Evolutionary conservation across 306 rosid genomes (phyloP).

Genomic region (Ziziphus jujuba): DNA sequence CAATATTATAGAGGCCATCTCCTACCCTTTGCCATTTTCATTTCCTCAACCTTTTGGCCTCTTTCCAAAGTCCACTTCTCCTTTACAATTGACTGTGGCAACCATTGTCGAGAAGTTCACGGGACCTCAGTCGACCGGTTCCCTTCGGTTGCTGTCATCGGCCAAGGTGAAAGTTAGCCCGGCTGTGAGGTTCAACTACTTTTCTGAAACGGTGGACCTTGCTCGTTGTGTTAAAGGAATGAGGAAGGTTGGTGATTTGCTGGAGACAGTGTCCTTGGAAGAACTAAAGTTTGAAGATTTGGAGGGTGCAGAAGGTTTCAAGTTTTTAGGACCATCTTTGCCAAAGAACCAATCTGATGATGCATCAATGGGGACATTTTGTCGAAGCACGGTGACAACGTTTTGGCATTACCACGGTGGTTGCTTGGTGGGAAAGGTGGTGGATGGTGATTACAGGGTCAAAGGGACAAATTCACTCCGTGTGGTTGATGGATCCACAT

Average conservation of each 20-base stretch:
- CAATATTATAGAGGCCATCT: too few relatives aligned
- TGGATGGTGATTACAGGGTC: too few relatives aligned
- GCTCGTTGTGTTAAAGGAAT: constrained; percentile 13
- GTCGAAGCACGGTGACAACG: too few relatives aligned
- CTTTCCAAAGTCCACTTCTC: too few relatives aligned
- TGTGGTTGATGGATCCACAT: too few relatives aligned
- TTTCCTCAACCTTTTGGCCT: neutral
- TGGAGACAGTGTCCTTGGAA: neutral
- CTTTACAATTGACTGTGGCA: neutral
- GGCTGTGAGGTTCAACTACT: constrained; percentile 11
- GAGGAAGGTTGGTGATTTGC: constrained; percentile 16
- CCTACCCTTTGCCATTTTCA: neutral
- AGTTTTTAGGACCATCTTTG: constrained; percentile 8
- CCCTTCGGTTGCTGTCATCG: neutral
- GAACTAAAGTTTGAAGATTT: neutral
- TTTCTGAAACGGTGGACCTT: constrained; percentile 1
- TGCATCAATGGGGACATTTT: too few relatives aligned
- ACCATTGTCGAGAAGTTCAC: neutral
- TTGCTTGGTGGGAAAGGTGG: too few relatives aligned
- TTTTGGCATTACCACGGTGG: too few relatives aligned
- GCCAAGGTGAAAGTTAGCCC: neutral
- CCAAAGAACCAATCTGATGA: too few relatives aligned
- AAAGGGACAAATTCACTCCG: too few relatives aligned
- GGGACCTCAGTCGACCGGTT: neutral
- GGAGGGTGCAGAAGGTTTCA: neutral